Evolutionary conservation across 352 stramenopile genomes (phyloP), one percentile per base, ranked within the genome.

Genomic region (Phytopythium montanum): DNA sequence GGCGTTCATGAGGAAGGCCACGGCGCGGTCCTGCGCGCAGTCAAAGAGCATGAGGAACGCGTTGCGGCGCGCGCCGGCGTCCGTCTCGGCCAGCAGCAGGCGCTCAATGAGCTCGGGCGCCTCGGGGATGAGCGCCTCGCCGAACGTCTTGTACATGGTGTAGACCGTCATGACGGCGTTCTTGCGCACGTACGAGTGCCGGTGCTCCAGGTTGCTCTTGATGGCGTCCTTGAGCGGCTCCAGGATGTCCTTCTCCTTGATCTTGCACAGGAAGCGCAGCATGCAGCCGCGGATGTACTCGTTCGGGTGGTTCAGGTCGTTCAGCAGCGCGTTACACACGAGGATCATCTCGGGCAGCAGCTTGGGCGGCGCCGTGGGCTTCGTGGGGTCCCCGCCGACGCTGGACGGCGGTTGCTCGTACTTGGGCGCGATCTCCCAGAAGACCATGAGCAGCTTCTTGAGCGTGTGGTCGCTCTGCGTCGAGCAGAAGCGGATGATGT

Each of bases 41-140:
- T 99, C 97, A 82, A 99, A 99, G 21, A 99, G 88, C 96, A 99
- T 99, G 50, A 99, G 74, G 76, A 99, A 99, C 28, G 97, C 97
- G 70, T 99, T 99, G 58, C 97, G 88, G 50, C 97, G 81, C 23
- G 96, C 89, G 54, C 84, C 87, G 6, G 95, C 81, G 79, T 99
- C 97, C 16, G 86, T 98, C 70, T 99, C 97, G 56, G 75, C 90
- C 7, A 89, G 68, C 31, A 99, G 92, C 46, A 99, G 97, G 31
- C 87, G 76, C 25, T 96, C 92, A 48, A 99, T 99, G 45, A 99
- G 85, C 65, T 99, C 97, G 0, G 98, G 94, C 36, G 95, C 97
- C 75, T 99, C 98, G 0, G 97, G 97, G 56, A 99, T 94, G 19
- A 99, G 75, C 58, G 89, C 62, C 34, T 97, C 91, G 18, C 90